phyloP scores from a whole-genome alignment of 768 basidiomycete genomes.

The Holtermannia corniformis region DNA sequence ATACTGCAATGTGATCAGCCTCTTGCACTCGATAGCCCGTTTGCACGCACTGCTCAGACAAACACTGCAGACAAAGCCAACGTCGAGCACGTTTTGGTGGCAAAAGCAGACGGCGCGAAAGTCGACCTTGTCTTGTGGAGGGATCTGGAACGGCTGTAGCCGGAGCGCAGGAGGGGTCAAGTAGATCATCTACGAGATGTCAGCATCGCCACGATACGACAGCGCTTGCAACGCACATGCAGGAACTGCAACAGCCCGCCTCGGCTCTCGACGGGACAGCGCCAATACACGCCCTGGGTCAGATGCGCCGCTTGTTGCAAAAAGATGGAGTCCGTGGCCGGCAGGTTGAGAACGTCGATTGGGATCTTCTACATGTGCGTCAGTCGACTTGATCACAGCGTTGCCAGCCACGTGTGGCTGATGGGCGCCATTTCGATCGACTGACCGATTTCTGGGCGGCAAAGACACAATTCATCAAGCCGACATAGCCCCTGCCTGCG shows the following conservation, averaged over 20 bases:
- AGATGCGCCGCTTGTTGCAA: slow-evolving; percentile 95
- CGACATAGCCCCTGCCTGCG: slow-evolving; percentile 63
- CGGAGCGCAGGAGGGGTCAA: slow-evolving; percentile 62
- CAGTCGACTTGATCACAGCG: neutral
- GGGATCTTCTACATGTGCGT: slow-evolving; percentile 65
- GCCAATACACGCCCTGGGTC: slow-evolving; percentile 87
- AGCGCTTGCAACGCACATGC: slow-evolving; percentile 11
- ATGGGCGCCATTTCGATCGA: slow-evolving; percentile 5
- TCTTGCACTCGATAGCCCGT: neutral
- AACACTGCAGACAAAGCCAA: slow-evolving; percentile 97
- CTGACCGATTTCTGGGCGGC: slow-evolving; percentile 91
- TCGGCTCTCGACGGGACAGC: slow-evolving; percentile 36
- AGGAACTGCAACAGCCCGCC: slow-evolving; percentile 24
- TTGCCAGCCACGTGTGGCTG: neutral
- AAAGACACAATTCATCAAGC: slow-evolving; percentile 98
- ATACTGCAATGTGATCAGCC: slow-evolving; percentile 51
- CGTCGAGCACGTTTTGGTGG: slow-evolving; percentile 90
- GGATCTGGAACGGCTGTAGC: slow-evolving; percentile 60
- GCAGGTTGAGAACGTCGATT: slow-evolving; percentile 90
- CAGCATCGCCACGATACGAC: neutral
- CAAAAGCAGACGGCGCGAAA: slow-evolving; percentile 98
- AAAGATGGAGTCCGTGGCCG: slow-evolving; percentile 82
- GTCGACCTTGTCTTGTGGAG: slow-evolving; percentile 90
- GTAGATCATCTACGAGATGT: slow-evolving; percentile 63
- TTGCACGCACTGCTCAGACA: slow-evolving; percentile 76